phyloP scores from a whole-genome alignment of 495 filamentous ascomycete genomes.

The Clavariopsis aquatica region DNA sequence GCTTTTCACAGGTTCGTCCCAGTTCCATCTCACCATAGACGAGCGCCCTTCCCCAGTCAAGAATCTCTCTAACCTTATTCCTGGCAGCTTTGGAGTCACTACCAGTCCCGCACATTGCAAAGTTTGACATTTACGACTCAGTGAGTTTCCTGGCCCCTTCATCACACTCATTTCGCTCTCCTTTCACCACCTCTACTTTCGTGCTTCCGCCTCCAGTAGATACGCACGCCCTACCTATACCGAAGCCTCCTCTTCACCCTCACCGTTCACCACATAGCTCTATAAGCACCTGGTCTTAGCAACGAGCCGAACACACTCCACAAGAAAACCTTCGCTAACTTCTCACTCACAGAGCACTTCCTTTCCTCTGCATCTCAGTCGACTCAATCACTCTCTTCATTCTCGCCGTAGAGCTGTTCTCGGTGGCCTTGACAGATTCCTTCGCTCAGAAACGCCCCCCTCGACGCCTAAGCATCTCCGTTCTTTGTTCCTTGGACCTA shows the following conservation, averaged over 20 bases:
- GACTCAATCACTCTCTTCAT: constrained; percentile 1
- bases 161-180: neutral
- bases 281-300: neutral
- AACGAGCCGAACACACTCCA: neutral
- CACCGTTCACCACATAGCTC: constrained; percentile 1
- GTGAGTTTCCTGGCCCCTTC: constrained; percentile 14
- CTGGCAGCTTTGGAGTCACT: constrained; percentile 38
- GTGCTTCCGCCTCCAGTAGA: neutral
- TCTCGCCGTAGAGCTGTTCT: neutral
- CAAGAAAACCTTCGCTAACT: neutral
- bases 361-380: constrained; percentile 23
- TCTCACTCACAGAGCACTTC: constrained; percentile 1
- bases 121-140: constrained; percentile 33
- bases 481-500: neutral
- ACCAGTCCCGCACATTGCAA: constrained; percentile 34
- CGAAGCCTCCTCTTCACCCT: neutral
- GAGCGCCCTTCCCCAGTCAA: neutral
- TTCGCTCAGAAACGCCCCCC: no score
- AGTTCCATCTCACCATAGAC: neutral
- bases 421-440: neutral
- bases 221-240: neutral
- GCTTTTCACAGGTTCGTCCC: constrained; percentile 37
- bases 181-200: neutral
- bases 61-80: constrained; percentile 3
- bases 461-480: neutral